Percentiles rank a stretch among this genome's conserved stretches.
phyloP scores from a whole-genome alignment of 805 yeast genomes.

The Zygosaccharomyces pseudorouxii region DNA sequence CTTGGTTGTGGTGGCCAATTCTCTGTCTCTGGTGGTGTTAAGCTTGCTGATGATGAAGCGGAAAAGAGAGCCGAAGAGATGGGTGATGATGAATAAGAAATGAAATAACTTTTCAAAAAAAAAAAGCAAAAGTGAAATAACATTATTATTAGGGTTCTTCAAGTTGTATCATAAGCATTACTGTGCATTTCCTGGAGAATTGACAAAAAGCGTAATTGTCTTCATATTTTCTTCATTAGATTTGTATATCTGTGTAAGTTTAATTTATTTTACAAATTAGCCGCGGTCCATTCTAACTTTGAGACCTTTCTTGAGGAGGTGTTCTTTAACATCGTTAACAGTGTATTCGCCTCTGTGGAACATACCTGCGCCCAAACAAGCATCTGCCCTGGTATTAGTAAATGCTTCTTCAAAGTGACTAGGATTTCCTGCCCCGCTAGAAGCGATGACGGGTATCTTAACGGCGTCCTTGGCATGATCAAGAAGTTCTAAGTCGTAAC shows the following conservation, averaged over 20 bases:
- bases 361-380: constrained; percentile 98
- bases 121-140: neutral
- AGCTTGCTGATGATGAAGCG: constrained; percentile 38
- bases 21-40: constrained; percentile 78
- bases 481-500: constrained; percentile 84
- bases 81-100: constrained; percentile 43
- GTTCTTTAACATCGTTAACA: constrained; percentile 75
- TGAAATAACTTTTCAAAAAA: neutral
- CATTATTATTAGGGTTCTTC: neutral
- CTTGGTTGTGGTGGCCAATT: constrained; percentile 98
- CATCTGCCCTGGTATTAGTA: constrained; percentile 76
- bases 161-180: constrained; percentile 1
- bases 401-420: constrained; percentile 87
- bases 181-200: neutral
- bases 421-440: constrained; percentile 96
- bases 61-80: constrained; percentile 46
- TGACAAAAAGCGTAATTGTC: neutral
- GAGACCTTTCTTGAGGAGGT: constrained; percentile 54
- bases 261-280: neutral
- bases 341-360: constrained; percentile 94
- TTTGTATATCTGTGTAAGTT: constrained; percentile 3
- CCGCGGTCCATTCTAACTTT: constrained; percentile 63
- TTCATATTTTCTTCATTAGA: neutral
- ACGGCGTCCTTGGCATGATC: constrained; percentile 72
- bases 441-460: constrained; percentile 90